These are phyloP conservation scores for Mimosa bimucronata DNA, from an alignment of 306 rosid species.

Conservation along the genomic window DNA sequence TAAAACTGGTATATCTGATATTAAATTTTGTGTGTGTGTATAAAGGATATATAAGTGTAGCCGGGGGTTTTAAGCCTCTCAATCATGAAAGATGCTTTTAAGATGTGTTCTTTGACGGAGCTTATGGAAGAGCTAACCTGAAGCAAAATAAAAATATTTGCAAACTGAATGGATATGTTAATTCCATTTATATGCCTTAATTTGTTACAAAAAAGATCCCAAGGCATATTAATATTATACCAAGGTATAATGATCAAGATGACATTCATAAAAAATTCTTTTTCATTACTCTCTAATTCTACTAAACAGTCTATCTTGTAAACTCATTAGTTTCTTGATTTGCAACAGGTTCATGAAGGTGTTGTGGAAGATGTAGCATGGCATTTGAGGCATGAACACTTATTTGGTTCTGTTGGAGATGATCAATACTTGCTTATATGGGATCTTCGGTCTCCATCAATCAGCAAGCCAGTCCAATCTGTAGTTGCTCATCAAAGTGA, in stretches of 20 bases:
- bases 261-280: no score
- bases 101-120: not conserved
- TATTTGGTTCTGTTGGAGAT: slow-evolving; percentile 98
- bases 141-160: not conserved
- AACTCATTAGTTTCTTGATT: slow-evolving; percentile 7
- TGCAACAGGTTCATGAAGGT: slow-evolving; percentile 83
- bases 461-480: slow-evolving; percentile 87
- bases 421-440: slow-evolving; percentile 89
- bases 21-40: not conserved
- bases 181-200: not conserved
- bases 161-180: not conserved
- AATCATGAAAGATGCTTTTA: not conserved
- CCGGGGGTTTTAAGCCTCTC: not conserved
- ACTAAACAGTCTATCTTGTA: not conserved
- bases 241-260: no score
- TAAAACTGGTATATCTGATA: not conserved
- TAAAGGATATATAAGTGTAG: not conserved
- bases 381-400: slow-evolving; percentile 98
- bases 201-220: not conserved
- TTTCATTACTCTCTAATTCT: not conserved
- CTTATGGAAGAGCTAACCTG: not conserved
- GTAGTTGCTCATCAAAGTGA: slow-evolving; percentile 95
- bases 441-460: slow-evolving; percentile 91
- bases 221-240: not conserved
- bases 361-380: slow-evolving; percentile 98